Percentiles rank a stretch among this genome's conserved stretches.
Evolutionary conservation across 352 stramenopile species (phyloP).

Genomic region (Globisporangium yorkense): DNA sequence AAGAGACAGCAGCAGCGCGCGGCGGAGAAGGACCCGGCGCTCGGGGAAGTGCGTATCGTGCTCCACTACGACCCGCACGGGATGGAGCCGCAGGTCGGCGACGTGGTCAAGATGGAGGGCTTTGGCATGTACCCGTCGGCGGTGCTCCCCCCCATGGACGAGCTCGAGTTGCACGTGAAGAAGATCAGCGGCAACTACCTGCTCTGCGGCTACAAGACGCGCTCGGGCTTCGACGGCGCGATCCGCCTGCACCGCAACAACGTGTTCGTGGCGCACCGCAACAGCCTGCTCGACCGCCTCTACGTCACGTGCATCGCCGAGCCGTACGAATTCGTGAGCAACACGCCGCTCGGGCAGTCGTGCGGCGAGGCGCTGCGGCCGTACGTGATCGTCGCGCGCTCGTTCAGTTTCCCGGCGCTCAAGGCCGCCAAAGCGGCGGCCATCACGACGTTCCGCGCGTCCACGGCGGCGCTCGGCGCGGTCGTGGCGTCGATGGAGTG

Average conservation of each 20-base stretch:
- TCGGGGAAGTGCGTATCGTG: constrained; percentile 71
- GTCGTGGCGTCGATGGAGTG: constrained; percentile 63
- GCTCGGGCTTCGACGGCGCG: constrained; percentile 51
- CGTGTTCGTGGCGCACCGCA: constrained; percentile 70
- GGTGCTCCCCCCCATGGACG: constrained; percentile 50
- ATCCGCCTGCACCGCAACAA: constrained; percentile 73
- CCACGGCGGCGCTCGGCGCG: constrained; percentile 57
- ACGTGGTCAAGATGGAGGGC: constrained; percentile 74
- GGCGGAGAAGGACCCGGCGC: constrained; percentile 34
- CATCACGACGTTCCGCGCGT: constrained; percentile 65
- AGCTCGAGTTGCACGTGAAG: constrained; percentile 75
- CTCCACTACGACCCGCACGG: constrained; percentile 76
- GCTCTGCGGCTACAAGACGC: constrained; percentile 65
- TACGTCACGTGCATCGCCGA: constrained; percentile 64
- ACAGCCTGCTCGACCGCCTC: constrained; percentile 59
- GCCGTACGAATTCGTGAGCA: constrained; percentile 64
- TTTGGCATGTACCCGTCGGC: constrained; percentile 70
- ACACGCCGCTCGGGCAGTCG: constrained; percentile 57
- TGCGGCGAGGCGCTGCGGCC: constrained; percentile 45
- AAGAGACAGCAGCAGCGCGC: constrained; percentile 29
- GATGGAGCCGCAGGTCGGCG: constrained; percentile 65
- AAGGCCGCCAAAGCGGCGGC: constrained; percentile 57
- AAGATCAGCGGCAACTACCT: constrained; percentile 76
- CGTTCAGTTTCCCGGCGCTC: constrained; percentile 68
- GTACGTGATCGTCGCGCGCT: constrained; percentile 61